Base-by-base conservation (phyloP, 257 asterid genomes). In the Solanum lignicaule region DNA sequence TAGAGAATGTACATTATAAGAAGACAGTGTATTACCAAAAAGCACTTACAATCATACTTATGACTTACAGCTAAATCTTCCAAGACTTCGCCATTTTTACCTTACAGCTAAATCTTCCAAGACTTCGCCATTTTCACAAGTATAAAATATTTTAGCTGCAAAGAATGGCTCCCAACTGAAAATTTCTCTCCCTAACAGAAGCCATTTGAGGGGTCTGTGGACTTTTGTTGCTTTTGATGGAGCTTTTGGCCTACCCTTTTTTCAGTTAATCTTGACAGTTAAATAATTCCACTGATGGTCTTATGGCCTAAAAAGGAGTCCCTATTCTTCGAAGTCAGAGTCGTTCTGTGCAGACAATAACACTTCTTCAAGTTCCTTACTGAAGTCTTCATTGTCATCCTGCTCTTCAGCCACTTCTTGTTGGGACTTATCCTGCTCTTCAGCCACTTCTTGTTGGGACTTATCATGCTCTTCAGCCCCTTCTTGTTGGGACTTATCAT, bases 331-430 rank as follows among this genome's bases (percentile, higher is more conserved):
- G 18, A 78, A 36, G n/a, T 87, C 89, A 69, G n/a, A 21, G 4
- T 86, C 87, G n/a, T 52, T 81, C 38, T 89, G 90, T 18, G 86
- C 84, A 9, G 60, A 68, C 18, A 88, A 43, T 13, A 90, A 89
- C 31, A 35, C 89, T 15, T 78, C 89, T 89, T 91, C 93, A 21
- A 91, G 89, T 88, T 91, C 91, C 85, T 87, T 88, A 55, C 89
- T 86, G 84, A 90, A 91, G 86, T 89, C 82, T 4, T 85, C 90
- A 31, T 74, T 29, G 33, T 66, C 86, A 23, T 32, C 90, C 12
- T 62, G 87, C 87, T 5, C 21, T 65, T 74, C 84, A 15, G 3
- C 86, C 6, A 46, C 73, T 79, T 71, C 88, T 48, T 85, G 65
- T 33, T 66, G 46, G 39, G 38, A 52, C 38, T 79, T 84, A 41